A percentile compares a stretch with the other conserved stretches of the same genome.
Evolutionary conservation across 2,329 filamentous ascomycete genomes (phyloP).

Genomic region (Didymella exigua): DNA sequence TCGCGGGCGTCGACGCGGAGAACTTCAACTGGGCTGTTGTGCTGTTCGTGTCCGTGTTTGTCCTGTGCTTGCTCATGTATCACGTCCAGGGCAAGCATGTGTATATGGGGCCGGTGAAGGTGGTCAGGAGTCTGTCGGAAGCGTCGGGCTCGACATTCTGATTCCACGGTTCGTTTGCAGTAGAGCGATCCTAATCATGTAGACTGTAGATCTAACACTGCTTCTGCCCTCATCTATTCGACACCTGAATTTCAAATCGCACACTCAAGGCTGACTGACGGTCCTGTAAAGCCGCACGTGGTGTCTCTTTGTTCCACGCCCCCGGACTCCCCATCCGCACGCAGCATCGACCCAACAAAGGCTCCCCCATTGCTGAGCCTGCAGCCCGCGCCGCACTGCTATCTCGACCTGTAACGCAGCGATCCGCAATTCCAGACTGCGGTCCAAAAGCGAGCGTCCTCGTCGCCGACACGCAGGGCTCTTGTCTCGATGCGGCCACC

Average conservation of each 20-base stretch:
- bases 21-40: slow-evolving; percentile 28
- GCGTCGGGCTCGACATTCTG: background rate
- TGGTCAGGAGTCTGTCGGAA: slow-evolving; percentile 1
- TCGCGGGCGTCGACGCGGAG: slow-evolving; percentile 12
- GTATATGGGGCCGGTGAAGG: slow-evolving; percentile 17
- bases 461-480: background rate
- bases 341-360: background rate
- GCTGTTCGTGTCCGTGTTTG: slow-evolving; percentile 14
- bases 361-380: background rate
- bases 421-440: background rate
- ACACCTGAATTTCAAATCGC: background rate
- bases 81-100: slow-evolving; percentile 11
- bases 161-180: background rate
- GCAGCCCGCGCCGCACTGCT: background rate
- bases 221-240: background rate
- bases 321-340: background rate
- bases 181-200: background rate
- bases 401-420: too few species aligned
- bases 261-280: too few species aligned
- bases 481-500: too few species aligned
- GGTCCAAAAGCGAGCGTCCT: background rate
- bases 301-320: background rate
- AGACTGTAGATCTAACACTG: background rate
- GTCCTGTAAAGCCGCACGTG: background rate
- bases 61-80: slow-evolving; percentile 16